Evolutionary conservation across 2,329 filamentous ascomycete species (phyloP), one percentile per base, ranked within the genome.

Genomic region (Fusarium camptoceras): DNA sequence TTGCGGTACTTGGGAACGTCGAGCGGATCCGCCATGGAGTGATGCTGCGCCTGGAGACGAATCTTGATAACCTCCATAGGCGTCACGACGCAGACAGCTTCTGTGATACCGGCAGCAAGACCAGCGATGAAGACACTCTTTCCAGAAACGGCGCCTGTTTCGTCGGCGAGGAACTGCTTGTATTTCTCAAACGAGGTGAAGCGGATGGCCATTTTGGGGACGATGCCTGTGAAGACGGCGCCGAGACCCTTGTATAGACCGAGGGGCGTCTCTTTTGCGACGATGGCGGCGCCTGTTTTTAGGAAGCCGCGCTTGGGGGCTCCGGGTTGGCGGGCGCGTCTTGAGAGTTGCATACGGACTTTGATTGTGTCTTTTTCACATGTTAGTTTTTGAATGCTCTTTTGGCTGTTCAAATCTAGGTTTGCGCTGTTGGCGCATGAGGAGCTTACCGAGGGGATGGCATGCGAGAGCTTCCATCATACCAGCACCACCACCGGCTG

Each of bases 51-150:
- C 86, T 99, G 96, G 74, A 99, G 88, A 50, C 96, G 92, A 79
- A 99, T 99, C 88, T 99, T 99, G 83, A 99, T 89, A 67, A 99
- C 96, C 84, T 99, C 96, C 96, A 99, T 99, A 8, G 96, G 96
- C 30, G 94, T 98, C 59, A 99, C 96, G 54, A 99, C 93, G 50
- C 93, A 91, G 46, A 99, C 95, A 71, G 96, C 96, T 87, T 99
- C 96, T 22, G 96, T 98, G 20, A 99, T 90, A 82, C 96, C 96
- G 27, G 96, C 96, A 25, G 92, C 89, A 47, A 99, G 90, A 78
- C 96, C 96, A 75, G 96, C 93, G 8, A 85, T 3, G 75, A 89
- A 88, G 44, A 94, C 98, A 25, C 87, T 88, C 72, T 87, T 86
- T 49, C 92, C 91, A 30, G 88, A 89, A 49, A 97, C 87, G 30